Percentiles rank a stretch among this genome's conserved stretches.
These are phyloP conservation scores for Komagataella pastoris DNA, from an alignment of 805 yeast genomes.

Conservation along the genomic window DNA sequence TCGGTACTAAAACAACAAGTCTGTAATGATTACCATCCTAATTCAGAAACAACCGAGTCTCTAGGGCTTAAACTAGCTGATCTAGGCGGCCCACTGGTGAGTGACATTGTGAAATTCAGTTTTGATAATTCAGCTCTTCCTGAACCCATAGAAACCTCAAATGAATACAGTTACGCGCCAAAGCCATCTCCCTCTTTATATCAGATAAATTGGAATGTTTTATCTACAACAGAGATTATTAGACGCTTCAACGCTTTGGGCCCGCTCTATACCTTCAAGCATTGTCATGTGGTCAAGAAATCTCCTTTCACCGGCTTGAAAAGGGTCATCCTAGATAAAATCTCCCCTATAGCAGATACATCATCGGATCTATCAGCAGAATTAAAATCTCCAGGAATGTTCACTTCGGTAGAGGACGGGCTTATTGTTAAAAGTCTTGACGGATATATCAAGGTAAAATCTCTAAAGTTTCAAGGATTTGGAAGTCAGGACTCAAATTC, in stretches of 20 bases:
- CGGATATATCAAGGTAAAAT: slow-evolving; percentile 22
- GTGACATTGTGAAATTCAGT: slow-evolving; percentile 23
- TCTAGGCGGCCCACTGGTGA: slow-evolving; percentile 49
- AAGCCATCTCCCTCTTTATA: slow-evolving; percentile 32
- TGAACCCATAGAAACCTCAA: slow-evolving; percentile 10
- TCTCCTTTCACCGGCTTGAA: slow-evolving; percentile 3
- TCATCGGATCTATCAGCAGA: neutral
- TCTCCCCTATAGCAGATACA: slow-evolving; percentile 8
- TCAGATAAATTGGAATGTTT: slow-evolving; percentile 32
- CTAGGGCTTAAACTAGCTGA: slow-evolving; percentile 40
- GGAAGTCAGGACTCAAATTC: slow-evolving; percentile 27
- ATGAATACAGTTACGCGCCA: slow-evolving; percentile 39
- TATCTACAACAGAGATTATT: slow-evolving; percentile 22
- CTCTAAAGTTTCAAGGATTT: slow-evolving; percentile 43
- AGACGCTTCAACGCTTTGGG: slow-evolving; percentile 42
- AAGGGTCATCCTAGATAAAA: slow-evolving; percentile 35
- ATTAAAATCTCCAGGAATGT: slow-evolving; percentile 15
- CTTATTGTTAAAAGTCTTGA: slow-evolving; percentile 30
- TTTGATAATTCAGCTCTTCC: slow-evolving; percentile 10
- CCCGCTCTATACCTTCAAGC: slow-evolving; percentile 32
- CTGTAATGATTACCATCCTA: slow-evolving; percentile 9
- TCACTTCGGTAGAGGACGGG: slow-evolving; percentile 10
- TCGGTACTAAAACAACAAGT: slow-evolving; percentile 45
- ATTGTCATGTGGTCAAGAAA: neutral
- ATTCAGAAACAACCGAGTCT: slow-evolving; percentile 27